Percentiles rank a stretch among this genome's conserved stretches.
These are phyloP conservation scores for Xylariaceae sp. DNA, from an alignment of 2,329 filamentous ascomycete species.

Conservation along the genomic window DNA sequence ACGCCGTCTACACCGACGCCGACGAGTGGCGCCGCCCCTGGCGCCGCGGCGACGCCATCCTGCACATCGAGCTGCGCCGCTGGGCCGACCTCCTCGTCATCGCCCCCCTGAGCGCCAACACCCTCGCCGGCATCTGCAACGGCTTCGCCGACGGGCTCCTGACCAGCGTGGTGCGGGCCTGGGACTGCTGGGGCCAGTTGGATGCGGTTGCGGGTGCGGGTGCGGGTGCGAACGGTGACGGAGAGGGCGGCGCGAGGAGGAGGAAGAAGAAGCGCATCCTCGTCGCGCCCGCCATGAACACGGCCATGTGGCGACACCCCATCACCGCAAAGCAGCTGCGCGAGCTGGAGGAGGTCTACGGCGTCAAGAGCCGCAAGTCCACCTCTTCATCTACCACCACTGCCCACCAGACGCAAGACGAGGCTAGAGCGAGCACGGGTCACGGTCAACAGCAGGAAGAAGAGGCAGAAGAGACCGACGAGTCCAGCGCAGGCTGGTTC, in stretches of 20 bases:
- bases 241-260: slow-evolving; percentile 1
- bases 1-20: slow-evolving; percentile 75
- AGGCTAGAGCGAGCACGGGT: too few relatives aligned
- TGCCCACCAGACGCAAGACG: background rate
- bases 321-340: slow-evolving; percentile 69
- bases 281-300: slow-evolving; percentile 74
- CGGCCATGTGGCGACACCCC: slow-evolving; percentile 84
- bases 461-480: slow-evolving; percentile 8
- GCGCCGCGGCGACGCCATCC: slow-evolving; percentile 71
- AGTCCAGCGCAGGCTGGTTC: slow-evolving; percentile 48
- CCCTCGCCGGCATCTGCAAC: slow-evolving; percentile 74
- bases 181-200: slow-evolving; percentile 69
- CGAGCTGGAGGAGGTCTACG: slow-evolving; percentile 73
- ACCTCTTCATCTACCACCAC: slow-evolving; percentile 2
- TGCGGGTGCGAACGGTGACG: background rate
- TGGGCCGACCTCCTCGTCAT: slow-evolving; percentile 77
- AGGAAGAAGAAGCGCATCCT: slow-evolving; percentile 61
- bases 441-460: background rate
- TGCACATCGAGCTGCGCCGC: slow-evolving; percentile 84
- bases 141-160: slow-evolving; percentile 78
- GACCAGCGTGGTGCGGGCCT: slow-evolving; percentile 72
- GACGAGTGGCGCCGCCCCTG: slow-evolving; percentile 82
- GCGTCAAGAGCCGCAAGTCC: slow-evolving; percentile 28
- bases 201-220: slow-evolving; percentile 32
- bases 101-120: slow-evolving; percentile 79